Evolutionary conservation across 2,329 filamentous ascomycete species (phyloP), one percentile per base, ranked within the genome.

Genomic region (Verticillium longisporum): DNA sequence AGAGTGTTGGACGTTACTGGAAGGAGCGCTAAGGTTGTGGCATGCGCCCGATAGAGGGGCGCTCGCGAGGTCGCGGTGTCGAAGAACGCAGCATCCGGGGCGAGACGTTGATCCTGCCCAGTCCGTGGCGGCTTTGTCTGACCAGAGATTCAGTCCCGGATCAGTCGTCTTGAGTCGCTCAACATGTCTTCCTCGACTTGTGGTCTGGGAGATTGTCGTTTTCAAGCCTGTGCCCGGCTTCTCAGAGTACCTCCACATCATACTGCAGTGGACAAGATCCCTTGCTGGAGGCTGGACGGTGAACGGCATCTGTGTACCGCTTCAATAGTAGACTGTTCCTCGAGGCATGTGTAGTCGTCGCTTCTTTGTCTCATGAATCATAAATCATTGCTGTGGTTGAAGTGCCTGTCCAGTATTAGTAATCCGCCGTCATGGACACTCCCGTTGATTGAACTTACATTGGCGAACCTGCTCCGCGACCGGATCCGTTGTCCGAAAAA

Each of bases 401-500:
- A 50, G 45, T 11, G 45, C 45, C 45, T 50, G 18, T 21, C 7
- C 11, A 21, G 18, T 50, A n/a, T 50, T 21, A 50, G 45, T 10
- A 26, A 9, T 10, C n/a, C 7, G 21, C 18, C 4, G 6, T 9
- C 6, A 26, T 21, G n/a, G 11, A 6, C n/a, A 10, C 26, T 50
- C n/a, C 9, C n/a, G 4, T 10, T 7, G 11, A 50, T 18, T 36
- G 6, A n/a, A 64, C 63, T 60, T 21, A 65, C 63, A 13, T 60
- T 83, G 4, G 92, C 92, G 75, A 97, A 89, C 67, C 86, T 88
- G 71, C 91, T 95, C 71, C 87, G 83, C 11, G 83, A 82, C 33
- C 93, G 80, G 64, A 97, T 96, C 65, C 70, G 83, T 37, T 88
- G 86, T 0, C 93, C 94, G 66, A 86, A 95, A 36, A 95, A 85